Conservation (phyloP, 805 yeast genomes). For the Wickerhamiella vanderwaltii region DNA sequence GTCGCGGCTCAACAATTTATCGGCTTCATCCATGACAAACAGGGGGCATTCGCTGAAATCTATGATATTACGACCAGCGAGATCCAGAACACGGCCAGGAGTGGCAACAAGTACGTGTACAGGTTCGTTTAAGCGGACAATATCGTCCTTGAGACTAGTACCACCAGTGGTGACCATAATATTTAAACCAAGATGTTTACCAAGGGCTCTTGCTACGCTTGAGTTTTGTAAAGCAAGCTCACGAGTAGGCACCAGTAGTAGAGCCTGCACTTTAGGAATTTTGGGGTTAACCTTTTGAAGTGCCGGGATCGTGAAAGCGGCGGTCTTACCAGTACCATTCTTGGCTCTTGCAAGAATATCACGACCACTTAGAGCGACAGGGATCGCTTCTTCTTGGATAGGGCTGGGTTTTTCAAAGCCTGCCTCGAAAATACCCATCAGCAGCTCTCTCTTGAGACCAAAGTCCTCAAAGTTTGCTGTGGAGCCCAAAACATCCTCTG, state of each 20-base stretch:
- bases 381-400: conserved; percentile 93
- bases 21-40: conserved; percentile 98
- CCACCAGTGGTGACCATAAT: conserved; percentile 99
- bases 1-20: conserved; percentile 86
- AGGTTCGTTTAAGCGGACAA: conserved; percentile 79
- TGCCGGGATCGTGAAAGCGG: conserved; percentile 90
- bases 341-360: conserved; percentile 96
- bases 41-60: conserved; percentile 76
- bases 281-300: conserved; percentile 82
- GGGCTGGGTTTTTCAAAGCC: conserved; percentile 98
- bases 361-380: conserved; percentile 88
- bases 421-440: conserved; percentile 98
- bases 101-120: conserved; percentile 95
- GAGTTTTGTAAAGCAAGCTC: conserved; percentile 96
- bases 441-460: conserved; percentile 76
- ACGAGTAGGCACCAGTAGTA: conserved; percentile 92
- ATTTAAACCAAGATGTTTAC: conserved; percentile 81
- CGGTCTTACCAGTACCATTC: conserved; percentile 98
- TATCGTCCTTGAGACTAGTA: conserved; percentile 86
- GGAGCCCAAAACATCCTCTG: conserved; percentile 88
- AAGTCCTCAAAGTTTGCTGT: conserved; percentile 92
- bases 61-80: conserved; percentile 78
- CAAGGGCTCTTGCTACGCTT: conserved; percentile 90
- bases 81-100: conserved; percentile 92
- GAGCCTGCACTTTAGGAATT: conserved; percentile 72